Evolutionary conservation across 345 rosid species (phyloP).

Genomic region (Eucalyptus caleyi): DNA sequence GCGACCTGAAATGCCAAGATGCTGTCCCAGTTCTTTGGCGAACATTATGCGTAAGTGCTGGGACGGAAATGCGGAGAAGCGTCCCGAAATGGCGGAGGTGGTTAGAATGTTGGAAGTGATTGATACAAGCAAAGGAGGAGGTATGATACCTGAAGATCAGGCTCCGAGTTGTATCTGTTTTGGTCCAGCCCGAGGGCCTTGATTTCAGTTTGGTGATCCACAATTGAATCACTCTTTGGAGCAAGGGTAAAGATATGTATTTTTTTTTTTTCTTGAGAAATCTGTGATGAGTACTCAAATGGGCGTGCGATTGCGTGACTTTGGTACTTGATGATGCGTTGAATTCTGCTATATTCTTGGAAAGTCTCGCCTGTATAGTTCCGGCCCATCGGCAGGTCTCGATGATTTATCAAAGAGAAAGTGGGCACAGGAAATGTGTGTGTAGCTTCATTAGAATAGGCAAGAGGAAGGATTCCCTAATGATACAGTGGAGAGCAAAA

Average conservation of each 20-base stretch:
- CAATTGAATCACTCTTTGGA: background rate
- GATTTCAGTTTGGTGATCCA: background rate
- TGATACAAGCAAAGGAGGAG: constrained; percentile 88
- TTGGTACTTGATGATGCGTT: background rate
- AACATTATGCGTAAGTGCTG: constrained; percentile 79
- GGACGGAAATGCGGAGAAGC: constrained; percentile 62
- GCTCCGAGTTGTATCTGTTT: constrained; percentile 63
- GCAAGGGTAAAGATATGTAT: background rate
- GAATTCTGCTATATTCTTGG: background rate
- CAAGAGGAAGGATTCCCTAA: background rate
- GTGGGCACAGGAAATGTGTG: background rate
- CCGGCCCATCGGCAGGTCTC: background rate
- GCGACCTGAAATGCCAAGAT: constrained; percentile 82
- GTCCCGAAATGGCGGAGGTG: constrained; percentile 84
- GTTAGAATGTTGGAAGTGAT: constrained; percentile 70
- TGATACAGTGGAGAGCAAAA: background rate
- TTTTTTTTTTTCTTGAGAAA: background rate
- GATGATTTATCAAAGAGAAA: background rate
- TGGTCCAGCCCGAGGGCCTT: constrained; percentile 69
- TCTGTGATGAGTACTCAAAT: background rate
- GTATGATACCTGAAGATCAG: constrained; percentile 91
- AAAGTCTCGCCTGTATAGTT: background rate
- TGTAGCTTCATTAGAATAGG: background rate
- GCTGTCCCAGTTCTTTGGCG: constrained; percentile 64
- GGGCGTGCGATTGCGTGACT: background rate